Conservation (phyloP, 441 rosid species). For the Jatropha podagrica region DNA sequence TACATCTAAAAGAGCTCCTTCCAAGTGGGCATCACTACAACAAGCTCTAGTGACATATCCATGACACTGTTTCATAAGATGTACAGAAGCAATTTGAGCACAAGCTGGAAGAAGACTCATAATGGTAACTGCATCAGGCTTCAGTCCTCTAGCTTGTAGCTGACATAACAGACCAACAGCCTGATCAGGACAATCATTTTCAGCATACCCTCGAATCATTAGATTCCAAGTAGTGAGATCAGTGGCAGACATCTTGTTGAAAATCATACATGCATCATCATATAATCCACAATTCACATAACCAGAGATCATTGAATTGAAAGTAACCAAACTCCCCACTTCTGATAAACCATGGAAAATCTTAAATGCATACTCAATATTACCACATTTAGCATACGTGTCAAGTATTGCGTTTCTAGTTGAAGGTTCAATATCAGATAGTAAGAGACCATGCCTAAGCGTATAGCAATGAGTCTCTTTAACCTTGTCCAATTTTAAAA, state of each 20-base stretch:
- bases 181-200: constrained; percentile 47
- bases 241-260: constrained; percentile 42
- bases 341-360: constrained; percentile 56
- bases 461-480: constrained; percentile 73
- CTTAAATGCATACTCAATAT: constrained; percentile 53
- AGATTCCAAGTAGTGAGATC: constrained; percentile 86
- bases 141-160: constrained; percentile 59
- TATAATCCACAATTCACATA: constrained; percentile 52
- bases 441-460: constrained; percentile 47
- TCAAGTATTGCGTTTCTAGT: constrained; percentile 66
- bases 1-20: constrained; percentile 65
- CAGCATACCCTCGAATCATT: constrained; percentile 66
- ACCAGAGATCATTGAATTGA: constrained; percentile 64
- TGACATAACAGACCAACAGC: constrained; percentile 54
- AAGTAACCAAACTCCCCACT: constrained; percentile 49
- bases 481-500: constrained; percentile 39
- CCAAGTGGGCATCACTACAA: constrained; percentile 54
- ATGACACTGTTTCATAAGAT: constrained; percentile 70
- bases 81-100: constrained; percentile 54
- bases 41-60: constrained; percentile 59
- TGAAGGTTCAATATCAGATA: constrained; percentile 38
- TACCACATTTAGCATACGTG: constrained; percentile 71
- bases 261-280: constrained; percentile 46
- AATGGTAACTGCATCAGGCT: constrained; percentile 71
- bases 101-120: constrained; percentile 75